Evolutionary conservation across 305 asterid genomes (phyloP), one percentile per base, ranked within the genome.

Genomic region (Ilex paraguariensis): DNA sequence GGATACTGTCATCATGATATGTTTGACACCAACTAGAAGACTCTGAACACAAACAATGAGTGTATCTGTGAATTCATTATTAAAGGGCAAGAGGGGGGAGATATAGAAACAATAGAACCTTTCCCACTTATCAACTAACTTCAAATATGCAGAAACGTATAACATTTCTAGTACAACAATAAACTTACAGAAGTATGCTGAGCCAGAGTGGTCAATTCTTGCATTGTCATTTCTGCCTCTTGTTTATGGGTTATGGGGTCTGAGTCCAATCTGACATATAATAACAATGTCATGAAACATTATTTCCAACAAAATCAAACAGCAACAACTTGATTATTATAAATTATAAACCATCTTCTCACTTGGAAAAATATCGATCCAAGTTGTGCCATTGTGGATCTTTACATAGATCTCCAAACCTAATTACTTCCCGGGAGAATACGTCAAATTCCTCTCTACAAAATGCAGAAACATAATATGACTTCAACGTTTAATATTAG

Each of bases 381-480:
- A 93, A 79, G 72, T 86, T 80, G 84, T 93, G 97, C 99, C 99
- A 93, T 64, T 93, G 99, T 30, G 96, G 96, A 74, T 93, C 99
- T 81, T 83, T 93, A 77, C 99, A 90, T 80, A 87, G 60, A 79
- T 94, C 82, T 62, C 99, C 99, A 65, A 94, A 94, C 73, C 99
- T 83, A 58, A 90, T 70, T 36, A 94, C 91, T 85, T 94, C 99
- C 7, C 95, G 91, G 30, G 96, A 80, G 70, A 90, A 90, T 55
- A 94, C 84, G 45, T 87, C 91, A 71, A 90, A 91, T 75, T 94
- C 99, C 74, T 94, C 98, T 86, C 99, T 93, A 74, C 61, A 75
- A 59, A 67, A 62, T 49, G 52, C 54, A 56, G 45, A 73, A 61
- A 59, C 8, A 52, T n/a, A 52, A 3, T 52, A 52, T 7, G 13